These are phyloP conservation scores for Penicillium sp. DNA, from an alignment of 2,329 filamentous ascomycete species.

Conservation along the genomic window DNA sequence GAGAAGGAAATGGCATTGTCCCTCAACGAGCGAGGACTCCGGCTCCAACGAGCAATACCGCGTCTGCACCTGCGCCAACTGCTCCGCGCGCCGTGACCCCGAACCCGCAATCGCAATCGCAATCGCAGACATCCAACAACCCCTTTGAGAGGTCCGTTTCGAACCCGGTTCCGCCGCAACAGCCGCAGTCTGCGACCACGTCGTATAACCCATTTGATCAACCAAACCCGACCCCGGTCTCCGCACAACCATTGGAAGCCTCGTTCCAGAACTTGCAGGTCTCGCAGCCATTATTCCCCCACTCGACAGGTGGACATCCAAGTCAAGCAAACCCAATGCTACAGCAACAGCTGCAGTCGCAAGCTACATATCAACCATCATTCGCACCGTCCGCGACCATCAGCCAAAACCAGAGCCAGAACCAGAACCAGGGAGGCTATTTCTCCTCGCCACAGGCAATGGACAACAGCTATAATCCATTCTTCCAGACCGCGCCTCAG, in stretches of 20 bases:
- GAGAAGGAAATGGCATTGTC: conserved; percentile 64
- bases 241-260: conserved; percentile 59
- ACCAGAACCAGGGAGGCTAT: conserved; percentile 39
- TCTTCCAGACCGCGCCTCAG: conserved; percentile 43
- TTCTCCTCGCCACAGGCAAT: conserved; percentile 40
- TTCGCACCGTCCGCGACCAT: conserved; percentile 49
- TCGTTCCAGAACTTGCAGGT: conserved; percentile 78
- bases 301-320: conserved; percentile 70
- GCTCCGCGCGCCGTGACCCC: conserved; percentile 24
- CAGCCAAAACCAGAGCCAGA: conserved; percentile 22
- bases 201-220: conserved; percentile 73
- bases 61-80: conserved; percentile 20
- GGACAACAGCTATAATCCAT: conserved; percentile 46
- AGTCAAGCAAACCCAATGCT: conserved; percentile 45
- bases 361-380: conserved; percentile 42
- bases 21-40: conserved; percentile 61
- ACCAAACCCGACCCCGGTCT: conserved; percentile 32
- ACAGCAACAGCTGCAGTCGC: conserved; percentile 41
- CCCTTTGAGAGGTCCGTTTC: conserved; percentile 65
- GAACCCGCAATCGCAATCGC: conserved; percentile 41
- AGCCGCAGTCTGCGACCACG: conserved; percentile 5
- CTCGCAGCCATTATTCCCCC: conserved; percentile 71
- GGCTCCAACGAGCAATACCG: conserved; percentile 33
- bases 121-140: conserved; percentile 57
- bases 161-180: conserved; percentile 38